phyloP scores from a whole-genome alignment of 2,329 filamentous ascomycete genomes.

The Curvularia sp. region DNA sequence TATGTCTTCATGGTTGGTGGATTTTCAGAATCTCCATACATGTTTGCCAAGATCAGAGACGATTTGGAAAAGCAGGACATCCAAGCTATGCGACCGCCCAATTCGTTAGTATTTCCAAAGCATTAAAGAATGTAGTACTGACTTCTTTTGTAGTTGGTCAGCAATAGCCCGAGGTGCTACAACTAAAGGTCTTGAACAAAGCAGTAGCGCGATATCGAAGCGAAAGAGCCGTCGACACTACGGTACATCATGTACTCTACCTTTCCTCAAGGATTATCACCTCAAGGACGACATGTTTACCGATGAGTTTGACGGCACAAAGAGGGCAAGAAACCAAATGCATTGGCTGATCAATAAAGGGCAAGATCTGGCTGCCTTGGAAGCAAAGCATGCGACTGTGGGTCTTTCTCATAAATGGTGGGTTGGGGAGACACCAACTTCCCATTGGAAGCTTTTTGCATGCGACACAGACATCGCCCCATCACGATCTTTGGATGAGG shows the following conservation, averaged over 20 bases:
- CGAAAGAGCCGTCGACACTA: slow-evolving; percentile 36
- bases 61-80: slow-evolving; percentile 10
- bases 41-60: slow-evolving; percentile 23
- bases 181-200: slow-evolving; percentile 31
- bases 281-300: slow-evolving; percentile 17
- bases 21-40: slow-evolving; percentile 37
- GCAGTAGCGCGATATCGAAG: slow-evolving; percentile 4
- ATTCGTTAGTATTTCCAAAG: slow-evolving; percentile 23
- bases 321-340: slow-evolving; percentile 23
- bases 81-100: slow-evolving; percentile 18
- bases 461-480: background rate
- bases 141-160: slow-evolving; percentile 31
- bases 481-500: background rate
- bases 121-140: background rate
- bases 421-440: background rate
- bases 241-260: background rate
- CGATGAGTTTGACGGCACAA: background rate
- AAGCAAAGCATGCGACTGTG: slow-evolving; percentile 16
- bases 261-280: slow-evolving; percentile 15
- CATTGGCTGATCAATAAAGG: slow-evolving; percentile 28
- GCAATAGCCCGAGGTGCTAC: slow-evolving; percentile 36
- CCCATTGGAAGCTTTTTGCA: background rate
- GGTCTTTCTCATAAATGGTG: background rate
- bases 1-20: slow-evolving; percentile 38
- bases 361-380: slow-evolving; percentile 15